Conservation (phyloP, 2,329 filamentous ascomycete species). For the Dothiorella sarmentorum region DNA sequence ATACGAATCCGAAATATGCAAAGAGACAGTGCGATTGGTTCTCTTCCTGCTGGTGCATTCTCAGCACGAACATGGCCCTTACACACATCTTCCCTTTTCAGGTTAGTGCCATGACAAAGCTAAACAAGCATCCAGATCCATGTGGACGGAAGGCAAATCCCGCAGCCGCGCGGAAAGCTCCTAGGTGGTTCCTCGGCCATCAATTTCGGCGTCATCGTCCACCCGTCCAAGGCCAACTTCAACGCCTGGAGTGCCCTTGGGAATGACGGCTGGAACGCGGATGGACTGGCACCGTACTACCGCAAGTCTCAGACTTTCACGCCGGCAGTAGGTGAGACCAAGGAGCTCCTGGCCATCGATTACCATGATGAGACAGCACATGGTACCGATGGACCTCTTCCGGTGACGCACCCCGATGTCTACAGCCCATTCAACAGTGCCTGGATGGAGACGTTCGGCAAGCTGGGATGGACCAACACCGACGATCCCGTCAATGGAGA, state of each 20-base stretch:
- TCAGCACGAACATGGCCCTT: not conserved
- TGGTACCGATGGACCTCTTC: constrained; percentile 17
- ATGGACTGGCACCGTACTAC: constrained; percentile 3
- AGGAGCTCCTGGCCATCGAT: constrained; percentile 22
- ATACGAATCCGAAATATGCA: too few species aligned
- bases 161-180: not conserved
- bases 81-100: not conserved
- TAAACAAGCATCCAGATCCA: not conserved
- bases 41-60: not conserved
- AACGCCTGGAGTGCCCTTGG: constrained; percentile 23
- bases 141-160: constrained; percentile 13
- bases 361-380: constrained; percentile 19
- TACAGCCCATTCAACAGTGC: constrained; percentile 21
- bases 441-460: constrained; percentile 20
- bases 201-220: constrained; percentile 24
- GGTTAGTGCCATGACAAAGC: not conserved
- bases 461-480: constrained; percentile 15
- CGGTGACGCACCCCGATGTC: constrained; percentile 6
- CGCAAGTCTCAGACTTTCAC: constrained; percentile 1
- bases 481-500: constrained; percentile 20
- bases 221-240: constrained; percentile 6
- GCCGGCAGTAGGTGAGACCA: constrained; percentile 20
- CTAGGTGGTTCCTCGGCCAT: constrained; percentile 30
- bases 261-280: constrained; percentile 29
- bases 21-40: too few species aligned